These are phyloP conservation scores for Marasmius oreades DNA, from an alignment of 1,284 basidiomycete species.

Conservation along the genomic window DNA sequence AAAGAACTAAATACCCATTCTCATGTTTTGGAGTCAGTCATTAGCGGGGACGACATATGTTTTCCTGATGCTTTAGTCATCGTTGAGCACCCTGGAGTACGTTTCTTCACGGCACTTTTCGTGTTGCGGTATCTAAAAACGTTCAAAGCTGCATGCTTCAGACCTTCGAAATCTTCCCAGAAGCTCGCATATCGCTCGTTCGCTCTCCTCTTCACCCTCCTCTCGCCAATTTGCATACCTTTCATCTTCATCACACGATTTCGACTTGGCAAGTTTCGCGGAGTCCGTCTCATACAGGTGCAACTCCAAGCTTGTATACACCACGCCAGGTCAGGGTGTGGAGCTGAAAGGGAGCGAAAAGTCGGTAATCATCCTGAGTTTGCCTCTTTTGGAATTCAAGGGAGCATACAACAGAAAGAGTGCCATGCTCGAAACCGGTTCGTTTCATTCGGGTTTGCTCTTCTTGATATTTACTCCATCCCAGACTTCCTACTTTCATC, in stretches of 20 bases:
- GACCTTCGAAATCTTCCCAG: constrained; percentile 60
- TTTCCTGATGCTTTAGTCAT: constrained; percentile 61
- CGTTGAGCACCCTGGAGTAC: constrained; percentile 66
- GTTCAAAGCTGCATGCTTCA: constrained; percentile 59
- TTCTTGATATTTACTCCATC: constrained; percentile 18
- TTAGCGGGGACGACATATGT: constrained; percentile 49
- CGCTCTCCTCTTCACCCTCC: constrained; percentile 45
- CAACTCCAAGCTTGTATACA: constrained; percentile 39
- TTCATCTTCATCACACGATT: constrained; percentile 27
- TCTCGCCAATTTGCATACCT: constrained; percentile 64
- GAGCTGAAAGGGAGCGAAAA: constrained; percentile 36
- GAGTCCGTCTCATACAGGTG: constrained; percentile 48
- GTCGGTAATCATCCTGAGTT: constrained; percentile 52
- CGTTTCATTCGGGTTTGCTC: constrained; percentile 21
- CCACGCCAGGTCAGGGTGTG: constrained; percentile 34
- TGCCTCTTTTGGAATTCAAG: constrained; percentile 44
- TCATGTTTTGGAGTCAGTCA: constrained; percentile 40
- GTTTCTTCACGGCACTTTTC: constrained; percentile 22
- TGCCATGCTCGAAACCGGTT: constrained; percentile 50
- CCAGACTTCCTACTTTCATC: constrained; percentile 40
- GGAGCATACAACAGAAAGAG: constrained; percentile 35
- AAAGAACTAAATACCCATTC: constrained; percentile 28
- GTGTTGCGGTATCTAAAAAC: background rate
- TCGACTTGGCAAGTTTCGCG: constrained; percentile 33
- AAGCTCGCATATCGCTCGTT: constrained; percentile 42